Base-by-base conservation (phyloP, 202 grass and related monocot genomes). In the Tripidium arundinaceum region DNA sequence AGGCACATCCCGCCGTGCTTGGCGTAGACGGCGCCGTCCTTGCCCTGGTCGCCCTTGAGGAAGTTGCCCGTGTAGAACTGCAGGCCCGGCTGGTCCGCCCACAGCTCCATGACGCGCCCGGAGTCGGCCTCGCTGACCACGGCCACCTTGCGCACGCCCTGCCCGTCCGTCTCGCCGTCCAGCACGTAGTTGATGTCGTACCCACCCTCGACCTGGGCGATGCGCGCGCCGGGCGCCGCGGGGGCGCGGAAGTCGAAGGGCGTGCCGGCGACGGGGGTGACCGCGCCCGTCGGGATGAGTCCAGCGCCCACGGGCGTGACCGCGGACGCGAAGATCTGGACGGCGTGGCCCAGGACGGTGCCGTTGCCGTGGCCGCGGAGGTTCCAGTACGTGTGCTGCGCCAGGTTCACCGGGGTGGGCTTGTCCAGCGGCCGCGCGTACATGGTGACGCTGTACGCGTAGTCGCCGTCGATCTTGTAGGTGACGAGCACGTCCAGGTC, bases 321-420 rank as follows among this genome's bases (percentile, higher is more conserved):
- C 0, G 78, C 75, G 7, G 69, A 78, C 11, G 86, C 88, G 54
- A 93, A 55, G 68, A 95, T 90, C 71, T 87, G 90, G 6, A 98
- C 83, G 3, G 10, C 6, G 86, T 98, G 83, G 59, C 76, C 33
- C 0, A 98, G 88, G 60, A 98, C 45, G 36, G 52, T 88, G 11
- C 92, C 90, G 8, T 13, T 75, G 5, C 62, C 76, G 67, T 98
- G 84, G 0, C 92, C 96, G 0, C 81, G 84, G 21, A 98, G 95
- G 88, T 98, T 98, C 90, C 90, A 95, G 82, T 98, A 93, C 2
- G 79, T 80, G 83, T 98, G 95, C 80, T 95, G 95, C 18, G 90
- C 95, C 15, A 95, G 81, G 84, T 95, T 98, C 4, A 98, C 68
- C 0, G 86, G 92, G 4, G 92, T 98, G 0, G 76, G 79, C 82